Evolutionary conservation across 2,329 filamentous ascomycete species (phyloP).

Genomic region (Penicillium occitanis): DNA sequence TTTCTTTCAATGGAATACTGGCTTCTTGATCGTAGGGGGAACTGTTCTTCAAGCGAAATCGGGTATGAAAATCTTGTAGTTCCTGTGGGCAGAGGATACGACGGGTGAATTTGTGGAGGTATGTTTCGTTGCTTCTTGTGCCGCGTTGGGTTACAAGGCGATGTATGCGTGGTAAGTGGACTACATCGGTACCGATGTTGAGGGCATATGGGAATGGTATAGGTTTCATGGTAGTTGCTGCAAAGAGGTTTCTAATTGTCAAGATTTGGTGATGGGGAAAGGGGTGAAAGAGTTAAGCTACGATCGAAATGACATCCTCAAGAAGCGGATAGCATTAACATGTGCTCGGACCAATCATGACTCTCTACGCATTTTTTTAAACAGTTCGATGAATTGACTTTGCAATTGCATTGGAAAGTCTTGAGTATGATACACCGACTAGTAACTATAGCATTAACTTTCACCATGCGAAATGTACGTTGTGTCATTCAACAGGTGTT

Average conservation of each 20-base stretch:
- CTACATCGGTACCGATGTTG: constrained; percentile 76
- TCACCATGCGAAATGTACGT: background rate
- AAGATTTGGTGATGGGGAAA: background rate
- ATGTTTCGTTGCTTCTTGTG: constrained; percentile 29
- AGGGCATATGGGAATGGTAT: constrained; percentile 63
- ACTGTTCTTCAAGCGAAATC: constrained; percentile 27
- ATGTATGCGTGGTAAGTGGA: constrained; percentile 65
- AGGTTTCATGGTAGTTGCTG: constrained; percentile 32
- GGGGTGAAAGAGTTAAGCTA: background rate
- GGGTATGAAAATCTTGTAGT: constrained; percentile 37
- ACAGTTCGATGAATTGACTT: background rate
- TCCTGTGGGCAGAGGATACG: constrained; percentile 45
- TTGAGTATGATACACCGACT: background rate
- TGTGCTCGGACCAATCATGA: constrained; percentile 19
- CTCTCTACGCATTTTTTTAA: background rate
- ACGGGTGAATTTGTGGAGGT: constrained; percentile 39
- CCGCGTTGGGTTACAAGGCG: constrained; percentile 53
- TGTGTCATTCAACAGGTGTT: background rate
- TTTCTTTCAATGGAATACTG: constrained; percentile 14
- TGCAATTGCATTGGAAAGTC: background rate
- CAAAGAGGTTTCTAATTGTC: background rate
- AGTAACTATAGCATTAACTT: background rate
- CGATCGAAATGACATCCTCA: background rate
- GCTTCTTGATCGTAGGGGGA: background rate
- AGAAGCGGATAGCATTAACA: constrained; percentile 15